Base-by-base conservation (phyloP, 2,329 filamentous ascomycete species). In the Gliomastix tumulicola region DNA sequence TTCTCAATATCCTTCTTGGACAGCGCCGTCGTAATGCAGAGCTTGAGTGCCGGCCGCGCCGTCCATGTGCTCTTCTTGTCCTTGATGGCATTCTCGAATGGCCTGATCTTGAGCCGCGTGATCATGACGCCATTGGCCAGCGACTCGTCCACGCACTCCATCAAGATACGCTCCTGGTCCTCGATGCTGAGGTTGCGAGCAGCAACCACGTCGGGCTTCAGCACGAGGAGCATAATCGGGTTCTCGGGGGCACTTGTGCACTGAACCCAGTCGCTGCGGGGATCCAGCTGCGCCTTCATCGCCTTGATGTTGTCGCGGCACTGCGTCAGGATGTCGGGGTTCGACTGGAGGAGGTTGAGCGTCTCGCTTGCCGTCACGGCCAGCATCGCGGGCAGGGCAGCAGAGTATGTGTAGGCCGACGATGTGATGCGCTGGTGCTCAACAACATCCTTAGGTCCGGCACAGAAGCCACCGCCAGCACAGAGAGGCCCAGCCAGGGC, bases 321-420 rank as follows among this genome's bases (percentile, higher is more conserved):
- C 46, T 82, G 81, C 2, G 69, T 65, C 35, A 97, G 65, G 25
- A 94, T 79, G 39, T 94, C 87, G 0, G 90, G 89, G 53, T 84
- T 88, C 30, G 84, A 84, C 60, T 96, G 88, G 35, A 98, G 70
- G 47, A 97, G 67, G 38, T 81, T 80, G 39, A 97, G 74, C 2
- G 88, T 90, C 63, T 96, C 92, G 55, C 87, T 94, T 2, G 90
- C 88, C 0, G 89, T 96, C n/a, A 94, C 94, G 15, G 92, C 88
- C 36, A 95, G 70, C 68, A 98, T 84, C 16, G 92, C 92, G 5
- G 92, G 92, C 22, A 98, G 71, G 7, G 92, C 92, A 4, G 92
- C 92, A 20, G 90, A 97, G 66, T 88, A 98, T 4, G 92, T 97
- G 60, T 97, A 98, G 0, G 90, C 84, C 2, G 86, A 80, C 5